These are phyloP conservation scores for Hyphopichia wangnamkhiaoensis DNA, from an alignment of 1,139 yeast genomes.

Conservation along the genomic window DNA sequence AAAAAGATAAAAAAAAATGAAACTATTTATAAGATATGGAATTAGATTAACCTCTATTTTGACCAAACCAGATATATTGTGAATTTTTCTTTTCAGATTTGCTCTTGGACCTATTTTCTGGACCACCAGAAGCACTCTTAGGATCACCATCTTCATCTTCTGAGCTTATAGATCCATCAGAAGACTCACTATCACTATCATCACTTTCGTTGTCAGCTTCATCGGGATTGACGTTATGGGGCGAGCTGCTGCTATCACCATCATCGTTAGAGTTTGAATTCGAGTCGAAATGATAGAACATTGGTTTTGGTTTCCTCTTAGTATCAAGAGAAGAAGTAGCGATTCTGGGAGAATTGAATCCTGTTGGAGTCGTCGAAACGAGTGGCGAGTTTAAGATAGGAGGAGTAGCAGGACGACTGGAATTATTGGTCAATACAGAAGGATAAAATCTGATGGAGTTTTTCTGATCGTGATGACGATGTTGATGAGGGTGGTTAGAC, in stretches of 20 bases:
- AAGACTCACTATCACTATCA: conserved; percentile 12
- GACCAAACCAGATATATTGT: conserved; percentile 41
- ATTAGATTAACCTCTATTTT: conserved; percentile 18
- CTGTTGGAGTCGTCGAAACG: neutral
- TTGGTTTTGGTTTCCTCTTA: conserved; percentile 14
- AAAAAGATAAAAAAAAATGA: neutral
- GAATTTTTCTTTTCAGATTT: conserved; percentile 11
- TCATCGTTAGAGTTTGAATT: conserved; percentile 13
- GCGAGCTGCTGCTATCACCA: neutral
- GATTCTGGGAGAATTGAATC: neutral
- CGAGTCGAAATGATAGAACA: conserved; percentile 36
- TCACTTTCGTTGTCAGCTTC: neutral
- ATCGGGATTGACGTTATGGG: neutral
- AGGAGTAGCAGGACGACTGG: neutral
- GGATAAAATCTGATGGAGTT: conserved; percentile 37
- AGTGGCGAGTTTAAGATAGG: conserved; percentile 8
- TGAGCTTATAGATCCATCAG: conserved; percentile 13
- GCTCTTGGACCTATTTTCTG: neutral
- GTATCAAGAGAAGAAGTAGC: conserved; percentile 11
- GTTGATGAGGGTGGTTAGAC: conserved; percentile 4
- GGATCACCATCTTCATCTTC: conserved; percentile 18
- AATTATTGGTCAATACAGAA: conserved; percentile 15
- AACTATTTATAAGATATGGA: neutral
- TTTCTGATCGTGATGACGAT: conserved; percentile 16
- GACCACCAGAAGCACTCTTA: conserved; percentile 8